These are phyloP conservation scores for Lodderomyces parapsilosis DNA, from an alignment of 1,139 yeast species.

Conservation along the genomic window DNA sequence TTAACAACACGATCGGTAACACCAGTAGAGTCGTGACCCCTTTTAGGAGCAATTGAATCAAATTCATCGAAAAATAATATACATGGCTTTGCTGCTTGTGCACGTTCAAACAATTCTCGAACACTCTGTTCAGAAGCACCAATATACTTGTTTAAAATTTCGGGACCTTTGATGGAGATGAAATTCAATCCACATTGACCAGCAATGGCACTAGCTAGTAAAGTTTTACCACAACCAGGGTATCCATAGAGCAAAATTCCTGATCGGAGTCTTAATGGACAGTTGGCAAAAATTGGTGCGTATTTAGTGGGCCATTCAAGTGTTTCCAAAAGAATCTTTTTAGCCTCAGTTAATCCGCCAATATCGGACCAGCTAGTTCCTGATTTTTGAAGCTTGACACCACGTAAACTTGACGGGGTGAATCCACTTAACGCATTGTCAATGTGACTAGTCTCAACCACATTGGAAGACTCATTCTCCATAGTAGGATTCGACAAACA, in stretches of 20 bases:
- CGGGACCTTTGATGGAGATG: constrained; percentile 95
- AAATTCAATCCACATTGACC: constrained; percentile 93
- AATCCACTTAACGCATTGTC: constrained; percentile 62
- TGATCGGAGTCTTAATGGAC: constrained; percentile 84
- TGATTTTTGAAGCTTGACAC: constrained; percentile 81
- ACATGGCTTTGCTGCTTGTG: constrained; percentile 93
- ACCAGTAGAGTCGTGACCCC: constrained; percentile 98
- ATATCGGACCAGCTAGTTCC: constrained; percentile 80
- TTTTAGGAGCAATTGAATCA: constrained; percentile 95
- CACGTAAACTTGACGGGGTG: constrained; percentile 80
- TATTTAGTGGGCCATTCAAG: constrained; percentile 97
- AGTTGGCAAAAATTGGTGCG: constrained; percentile 87
- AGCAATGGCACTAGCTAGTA: constrained; percentile 91
- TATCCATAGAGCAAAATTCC: constrained; percentile 91
- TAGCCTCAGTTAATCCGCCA: constrained; percentile 83
- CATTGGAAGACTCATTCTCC: constrained; percentile 4
- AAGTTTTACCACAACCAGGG: constrained; percentile 97
- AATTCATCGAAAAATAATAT: constrained; percentile 93
- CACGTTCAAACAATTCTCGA: constrained; percentile 89
- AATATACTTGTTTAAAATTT: constrained; percentile 89
- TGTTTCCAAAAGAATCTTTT: constrained; percentile 75
- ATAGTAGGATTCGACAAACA: constrained; percentile 31
- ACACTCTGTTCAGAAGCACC: constrained; percentile 98
- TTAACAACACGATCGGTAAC: constrained; percentile 97
- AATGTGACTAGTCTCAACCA: constrained; percentile 38